These are phyloP conservation scores for Peronospora belbahrii DNA, from an alignment of 352 stramenopile species.

Conservation along the genomic window DNA sequence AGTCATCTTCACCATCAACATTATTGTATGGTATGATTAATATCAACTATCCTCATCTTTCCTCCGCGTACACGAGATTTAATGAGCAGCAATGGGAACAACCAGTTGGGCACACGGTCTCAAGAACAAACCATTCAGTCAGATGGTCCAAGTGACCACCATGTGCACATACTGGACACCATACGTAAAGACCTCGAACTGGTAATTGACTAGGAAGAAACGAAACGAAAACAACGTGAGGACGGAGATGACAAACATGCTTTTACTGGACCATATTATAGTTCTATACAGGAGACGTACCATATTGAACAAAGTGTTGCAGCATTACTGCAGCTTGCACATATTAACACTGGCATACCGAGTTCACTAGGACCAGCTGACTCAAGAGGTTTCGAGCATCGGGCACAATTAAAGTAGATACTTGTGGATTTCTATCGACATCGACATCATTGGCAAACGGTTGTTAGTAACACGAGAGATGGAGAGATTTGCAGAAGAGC, in stretches of 20 bases:
- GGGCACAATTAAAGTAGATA: conserved; percentile 78
- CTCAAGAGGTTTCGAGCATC: conserved; percentile 68
- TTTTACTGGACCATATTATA: too few species aligned
- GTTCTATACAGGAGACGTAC: conserved; percentile 27
- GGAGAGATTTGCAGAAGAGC: not conserved
- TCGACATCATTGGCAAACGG: conserved; percentile 1
- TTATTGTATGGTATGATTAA: too few species aligned
- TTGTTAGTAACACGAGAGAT: not conserved
- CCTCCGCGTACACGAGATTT: conserved; percentile 21
- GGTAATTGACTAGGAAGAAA: conserved; percentile 57
- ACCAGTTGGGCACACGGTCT: conserved; percentile 64
- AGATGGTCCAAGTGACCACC: conserved; percentile 83
- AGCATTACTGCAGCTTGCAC: conserved; percentile 63
- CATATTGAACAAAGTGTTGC: conserved; percentile 83
- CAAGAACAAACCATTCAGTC: conserved; percentile 67
- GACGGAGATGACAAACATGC: too few species aligned
- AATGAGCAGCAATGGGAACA: conserved; percentile 65
- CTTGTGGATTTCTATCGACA: conserved; percentile 74
- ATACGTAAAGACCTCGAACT: conserved; percentile 85
- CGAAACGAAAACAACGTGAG: too few species aligned
- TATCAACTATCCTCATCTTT: not conserved
- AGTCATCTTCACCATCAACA: too few species aligned
- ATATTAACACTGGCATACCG: conserved; percentile 33
- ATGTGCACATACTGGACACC: conserved; percentile 88
- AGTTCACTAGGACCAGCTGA: conserved; percentile 27